Percentiles rank a stretch among this genome's conserved stretches.
Evolutionary conservation across 129 eudicot genomes (phyloP).

Genomic region (Flaveria linearis): DNA sequence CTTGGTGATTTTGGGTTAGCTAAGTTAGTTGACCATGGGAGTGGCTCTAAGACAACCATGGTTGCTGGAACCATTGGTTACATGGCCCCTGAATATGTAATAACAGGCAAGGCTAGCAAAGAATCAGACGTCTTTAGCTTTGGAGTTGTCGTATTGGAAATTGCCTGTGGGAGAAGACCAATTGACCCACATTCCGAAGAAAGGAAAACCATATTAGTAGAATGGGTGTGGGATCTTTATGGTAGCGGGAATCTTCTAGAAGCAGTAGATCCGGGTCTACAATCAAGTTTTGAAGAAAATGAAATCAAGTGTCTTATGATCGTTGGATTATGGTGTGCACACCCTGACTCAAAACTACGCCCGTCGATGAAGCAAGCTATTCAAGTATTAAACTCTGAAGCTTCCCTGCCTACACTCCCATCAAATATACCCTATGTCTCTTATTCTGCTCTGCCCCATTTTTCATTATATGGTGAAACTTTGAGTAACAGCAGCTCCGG

Average conservation of each 20-base stretch:
- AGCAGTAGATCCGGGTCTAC: not conserved
- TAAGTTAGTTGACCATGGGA: slow-evolving; percentile 50
- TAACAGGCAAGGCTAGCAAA: not conserved
- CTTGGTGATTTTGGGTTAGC: slow-evolving; percentile 38
- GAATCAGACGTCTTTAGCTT: not conserved
- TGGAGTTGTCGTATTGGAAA: not conserved
- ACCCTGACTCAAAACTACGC: not conserved
- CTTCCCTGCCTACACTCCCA: not conserved
- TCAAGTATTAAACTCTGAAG: not conserved
- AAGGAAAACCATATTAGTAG: not conserved
- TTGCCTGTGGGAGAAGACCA: not conserved
- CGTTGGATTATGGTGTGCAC: not conserved
- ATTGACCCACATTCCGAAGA: not conserved
- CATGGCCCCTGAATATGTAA: not conserved
- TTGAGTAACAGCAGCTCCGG: no score
- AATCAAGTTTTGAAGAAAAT: not conserved
- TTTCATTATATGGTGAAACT: no score
- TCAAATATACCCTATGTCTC: not conserved
- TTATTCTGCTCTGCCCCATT: not conserved
- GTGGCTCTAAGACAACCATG: slow-evolving; percentile 24
- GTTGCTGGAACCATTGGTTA: not conserved
- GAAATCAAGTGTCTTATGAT: not conserved
- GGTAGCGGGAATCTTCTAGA: not conserved
- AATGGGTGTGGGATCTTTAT: not conserved
- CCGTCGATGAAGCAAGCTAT: not conserved